Conservation (phyloP, 2,329 filamentous ascomycete genomes). For the Fusarium sublunatum region DNA sequence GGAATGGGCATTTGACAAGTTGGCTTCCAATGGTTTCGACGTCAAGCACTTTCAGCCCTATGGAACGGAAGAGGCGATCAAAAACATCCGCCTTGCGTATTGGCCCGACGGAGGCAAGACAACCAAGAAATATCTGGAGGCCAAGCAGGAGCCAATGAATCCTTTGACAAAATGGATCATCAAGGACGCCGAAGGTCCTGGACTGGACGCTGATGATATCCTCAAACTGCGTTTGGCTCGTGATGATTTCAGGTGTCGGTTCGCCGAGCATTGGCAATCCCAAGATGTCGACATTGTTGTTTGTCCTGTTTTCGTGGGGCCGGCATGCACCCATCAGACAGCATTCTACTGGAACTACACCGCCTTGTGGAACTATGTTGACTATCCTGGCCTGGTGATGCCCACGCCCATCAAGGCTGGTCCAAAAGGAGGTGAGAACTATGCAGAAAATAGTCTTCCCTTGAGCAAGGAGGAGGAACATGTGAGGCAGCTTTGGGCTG, state of each 20-base stretch:
- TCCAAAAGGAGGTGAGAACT: slow-evolving; percentile 2
- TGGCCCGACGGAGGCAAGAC: slow-evolving; percentile 44
- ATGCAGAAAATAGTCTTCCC: not conserved
- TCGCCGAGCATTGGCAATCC: slow-evolving; percentile 49
- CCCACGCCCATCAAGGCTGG: slow-evolving; percentile 48
- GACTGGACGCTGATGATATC: slow-evolving; percentile 30
- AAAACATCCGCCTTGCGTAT: slow-evolving; percentile 30
- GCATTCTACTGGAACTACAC: slow-evolving; percentile 53
- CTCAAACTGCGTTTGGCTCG: slow-evolving; percentile 40
- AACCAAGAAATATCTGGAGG: slow-evolving; percentile 22
- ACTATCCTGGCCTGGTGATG: slow-evolving; percentile 51
- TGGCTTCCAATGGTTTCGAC: not conserved
- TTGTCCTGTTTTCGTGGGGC: slow-evolving; percentile 36
- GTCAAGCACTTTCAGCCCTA: slow-evolving; percentile 31
- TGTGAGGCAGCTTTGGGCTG: slow-evolving; percentile 48
- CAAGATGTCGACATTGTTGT: slow-evolving; percentile 53
- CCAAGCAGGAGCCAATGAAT: slow-evolving; percentile 46
- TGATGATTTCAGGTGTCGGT: slow-evolving; percentile 48
- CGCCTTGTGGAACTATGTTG: slow-evolving; percentile 52
- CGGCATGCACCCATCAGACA: slow-evolving; percentile 52
- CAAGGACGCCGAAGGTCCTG: slow-evolving; percentile 27
- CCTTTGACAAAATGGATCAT: slow-evolving; percentile 45
- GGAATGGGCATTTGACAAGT: slow-evolving; percentile 46
- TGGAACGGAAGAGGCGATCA: slow-evolving; percentile 22
- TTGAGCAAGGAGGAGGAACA: slow-evolving; percentile 25